Percentiles rank a stretch among this genome's conserved stretches.
phyloP scores from a whole-genome alignment of 345 rosid species.

The Syzygium aqueum region DNA sequence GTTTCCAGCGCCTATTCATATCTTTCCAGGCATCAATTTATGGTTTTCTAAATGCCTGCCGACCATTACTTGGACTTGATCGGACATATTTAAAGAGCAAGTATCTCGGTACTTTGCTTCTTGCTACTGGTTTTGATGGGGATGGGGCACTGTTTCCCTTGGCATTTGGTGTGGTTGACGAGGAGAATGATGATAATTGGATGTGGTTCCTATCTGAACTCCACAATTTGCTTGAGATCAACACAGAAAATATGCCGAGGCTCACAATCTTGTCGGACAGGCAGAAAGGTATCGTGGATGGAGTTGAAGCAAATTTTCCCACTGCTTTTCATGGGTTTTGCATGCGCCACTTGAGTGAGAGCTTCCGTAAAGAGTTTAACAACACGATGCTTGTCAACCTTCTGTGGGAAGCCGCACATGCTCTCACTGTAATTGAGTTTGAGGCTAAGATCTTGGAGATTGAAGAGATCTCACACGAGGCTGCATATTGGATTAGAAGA shows the following conservation, averaged over 20 bases:
- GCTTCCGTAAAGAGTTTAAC: slow-evolving; percentile 91
- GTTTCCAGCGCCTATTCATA: slow-evolving; percentile 95
- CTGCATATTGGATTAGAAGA: slow-evolving; percentile 86
- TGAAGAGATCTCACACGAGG: slow-evolving; percentile 89
- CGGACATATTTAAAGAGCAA: slow-evolving; percentile 81
- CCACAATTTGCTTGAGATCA: slow-evolving; percentile 83
- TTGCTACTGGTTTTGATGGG: slow-evolving; percentile 95
- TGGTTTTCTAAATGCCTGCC: slow-evolving; percentile 92
- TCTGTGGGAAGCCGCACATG: slow-evolving; percentile 95
- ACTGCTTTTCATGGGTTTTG: slow-evolving; percentile 97
- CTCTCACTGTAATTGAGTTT: slow-evolving; percentile 79
- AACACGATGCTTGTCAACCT: slow-evolving; percentile 84
- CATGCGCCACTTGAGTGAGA: slow-evolving; percentile 91
- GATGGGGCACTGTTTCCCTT: slow-evolving; percentile 89
- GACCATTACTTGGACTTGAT: slow-evolving; percentile 92
- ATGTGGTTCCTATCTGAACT: slow-evolving; percentile 99
- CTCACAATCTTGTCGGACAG: slow-evolving; percentile 92
- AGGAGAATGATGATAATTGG: slow-evolving; percentile 96
- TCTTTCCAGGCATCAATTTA: slow-evolving; percentile 96
- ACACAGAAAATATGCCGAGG: slow-evolving; percentile 95
- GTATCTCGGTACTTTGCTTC: slow-evolving; percentile 88
- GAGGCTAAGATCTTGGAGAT: slow-evolving; percentile 86
- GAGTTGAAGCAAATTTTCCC: slow-evolving; percentile 88
- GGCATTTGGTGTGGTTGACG: slow-evolving; percentile 94
- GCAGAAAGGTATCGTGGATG: slow-evolving; percentile 82